phyloP scores from a whole-genome alignment of 1,284 basidiomycete species.

The Anthracocystis panici-leucophaei region DNA sequence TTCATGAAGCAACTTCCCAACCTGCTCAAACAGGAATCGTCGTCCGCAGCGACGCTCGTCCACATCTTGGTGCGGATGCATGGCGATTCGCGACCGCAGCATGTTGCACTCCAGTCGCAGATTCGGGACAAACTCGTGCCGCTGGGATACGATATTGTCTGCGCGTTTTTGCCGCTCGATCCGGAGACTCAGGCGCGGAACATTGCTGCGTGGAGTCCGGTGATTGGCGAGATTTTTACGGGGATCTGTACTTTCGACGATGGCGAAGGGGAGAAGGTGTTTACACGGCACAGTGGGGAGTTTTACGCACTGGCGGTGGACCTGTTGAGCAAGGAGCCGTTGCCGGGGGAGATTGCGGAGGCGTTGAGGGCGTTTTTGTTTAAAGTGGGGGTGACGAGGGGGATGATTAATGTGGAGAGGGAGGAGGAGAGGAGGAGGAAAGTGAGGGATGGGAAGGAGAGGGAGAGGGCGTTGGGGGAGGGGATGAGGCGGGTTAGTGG shows the following conservation, averaged over 20 bases:
- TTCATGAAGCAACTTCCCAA: constrained; percentile 99
- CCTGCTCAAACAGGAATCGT: constrained; percentile 96
- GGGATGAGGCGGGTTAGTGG: constrained; percentile 29
- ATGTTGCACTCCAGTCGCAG: constrained; percentile 82
- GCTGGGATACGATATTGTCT: constrained; percentile 89
- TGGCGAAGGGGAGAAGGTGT: constrained; percentile 66
- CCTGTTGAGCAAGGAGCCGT: constrained; percentile 56
- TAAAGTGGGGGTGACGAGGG: constrained; percentile 54
- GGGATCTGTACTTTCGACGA: constrained; percentile 91
- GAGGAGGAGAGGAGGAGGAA: constrained; percentile 37
- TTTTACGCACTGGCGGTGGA: constrained; percentile 68
- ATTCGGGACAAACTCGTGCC: constrained; percentile 90
- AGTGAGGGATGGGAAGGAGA: constrained; percentile 42
- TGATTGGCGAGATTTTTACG: constrained; percentile 90
- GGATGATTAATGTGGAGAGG: constrained; percentile 45
- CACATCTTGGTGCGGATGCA: constrained; percentile 94
- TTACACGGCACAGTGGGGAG: constrained; percentile 49
- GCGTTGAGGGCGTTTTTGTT: constrained; percentile 49
- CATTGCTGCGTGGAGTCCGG: constrained; percentile 96
- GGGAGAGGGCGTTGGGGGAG: constrained; percentile 36
- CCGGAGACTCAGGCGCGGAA: constrained; percentile 94
- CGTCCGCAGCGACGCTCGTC: constrained; percentile 93
- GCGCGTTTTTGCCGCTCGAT: constrained; percentile 90
- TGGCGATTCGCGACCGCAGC: constrained; percentile 85
- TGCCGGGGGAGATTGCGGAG: constrained; percentile 49